These are phyloP conservation scores for Berberis vulgaris DNA, from an alignment of 164 flowering plant species.

Conservation along the genomic window DNA sequence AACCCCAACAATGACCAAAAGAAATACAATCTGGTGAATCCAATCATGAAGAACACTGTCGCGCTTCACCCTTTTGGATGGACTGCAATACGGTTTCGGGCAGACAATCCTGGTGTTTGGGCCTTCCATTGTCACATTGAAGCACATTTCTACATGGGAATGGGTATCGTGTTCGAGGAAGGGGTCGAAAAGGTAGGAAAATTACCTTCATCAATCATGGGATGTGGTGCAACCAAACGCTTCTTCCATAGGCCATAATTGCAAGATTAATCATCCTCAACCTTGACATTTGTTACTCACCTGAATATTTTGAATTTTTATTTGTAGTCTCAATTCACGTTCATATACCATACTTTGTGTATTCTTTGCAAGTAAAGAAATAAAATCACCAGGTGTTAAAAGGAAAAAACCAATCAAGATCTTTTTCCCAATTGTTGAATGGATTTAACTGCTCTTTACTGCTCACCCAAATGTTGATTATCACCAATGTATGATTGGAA, in stretches of 20 bases:
- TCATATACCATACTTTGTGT: too few relatives aligned
- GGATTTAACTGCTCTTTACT: too few relatives aligned
- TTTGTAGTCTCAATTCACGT: too few relatives aligned
- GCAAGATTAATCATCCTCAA: too few relatives aligned
- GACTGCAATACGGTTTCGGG: slow-evolving; percentile 13
- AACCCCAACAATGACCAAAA: slow-evolving; percentile 4
- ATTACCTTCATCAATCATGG: slow-evolving; percentile 6
- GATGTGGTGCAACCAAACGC: slow-evolving; percentile 6
- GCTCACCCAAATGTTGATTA: too few relatives aligned
- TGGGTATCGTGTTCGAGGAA: slow-evolving; percentile 11
- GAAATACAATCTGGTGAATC: slow-evolving; percentile 13
- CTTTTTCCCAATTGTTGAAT: too few relatives aligned
- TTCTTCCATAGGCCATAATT: not conserved
- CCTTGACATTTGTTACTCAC: too few relatives aligned
- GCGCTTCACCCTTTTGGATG: slow-evolving; percentile 18
- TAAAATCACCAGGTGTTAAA: too few relatives aligned
- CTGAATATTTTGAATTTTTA: too few relatives aligned
- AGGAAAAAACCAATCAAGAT: too few relatives aligned
- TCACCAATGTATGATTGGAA: too few relatives aligned
- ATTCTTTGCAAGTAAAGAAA: too few relatives aligned
- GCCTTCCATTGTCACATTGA: slow-evolving; percentile 16
- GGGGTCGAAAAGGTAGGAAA: slow-evolving; percentile 7
- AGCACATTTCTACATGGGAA: slow-evolving; percentile 13
- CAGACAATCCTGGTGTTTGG: slow-evolving; percentile 20
- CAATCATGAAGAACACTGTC: slow-evolving; percentile 22